Conservation (phyloP, 176 grass and related monocot species). For the Raddia guianensis region DNA sequence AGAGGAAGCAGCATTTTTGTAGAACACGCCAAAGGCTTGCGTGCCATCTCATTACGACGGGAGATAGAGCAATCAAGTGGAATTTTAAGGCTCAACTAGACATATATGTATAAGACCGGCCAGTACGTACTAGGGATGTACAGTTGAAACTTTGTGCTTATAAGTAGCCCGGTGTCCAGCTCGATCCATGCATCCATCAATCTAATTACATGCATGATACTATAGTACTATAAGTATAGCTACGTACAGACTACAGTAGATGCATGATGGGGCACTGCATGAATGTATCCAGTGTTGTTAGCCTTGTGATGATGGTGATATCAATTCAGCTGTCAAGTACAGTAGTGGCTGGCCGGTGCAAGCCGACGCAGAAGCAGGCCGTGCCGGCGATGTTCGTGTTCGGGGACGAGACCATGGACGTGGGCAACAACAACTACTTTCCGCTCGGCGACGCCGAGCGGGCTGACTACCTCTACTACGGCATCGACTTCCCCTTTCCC, state of each 20-base stretch:
- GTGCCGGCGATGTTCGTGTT: slow-evolving; percentile 36
- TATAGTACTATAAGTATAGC: no score
- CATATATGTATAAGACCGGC: no score
- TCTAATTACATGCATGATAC: background rate
- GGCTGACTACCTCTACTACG: slow-evolving; percentile 43
- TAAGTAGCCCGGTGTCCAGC: background rate
- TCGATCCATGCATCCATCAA: no score
- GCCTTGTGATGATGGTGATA: background rate
- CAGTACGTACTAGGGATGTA: no score
- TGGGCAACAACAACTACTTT: slow-evolving; percentile 49
- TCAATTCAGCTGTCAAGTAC: background rate
- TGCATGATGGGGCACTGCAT: background rate
- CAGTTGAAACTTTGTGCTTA: background rate
- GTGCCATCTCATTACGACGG: no score
- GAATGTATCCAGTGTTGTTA: background rate
- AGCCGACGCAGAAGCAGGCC: no score
- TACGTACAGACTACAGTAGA: no score
- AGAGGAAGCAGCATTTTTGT: background rate
- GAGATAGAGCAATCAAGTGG: background rate
- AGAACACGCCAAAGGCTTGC: no score
- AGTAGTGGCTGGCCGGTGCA: background rate
- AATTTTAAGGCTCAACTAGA: no score
- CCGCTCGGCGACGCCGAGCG: background rate
- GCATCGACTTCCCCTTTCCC: slow-evolving; percentile 40
- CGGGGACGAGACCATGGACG: slow-evolving; percentile 34